Base-by-base conservation (phyloP, 1,284 basidiomycete species). In the Leccinum solheimii region DNA sequence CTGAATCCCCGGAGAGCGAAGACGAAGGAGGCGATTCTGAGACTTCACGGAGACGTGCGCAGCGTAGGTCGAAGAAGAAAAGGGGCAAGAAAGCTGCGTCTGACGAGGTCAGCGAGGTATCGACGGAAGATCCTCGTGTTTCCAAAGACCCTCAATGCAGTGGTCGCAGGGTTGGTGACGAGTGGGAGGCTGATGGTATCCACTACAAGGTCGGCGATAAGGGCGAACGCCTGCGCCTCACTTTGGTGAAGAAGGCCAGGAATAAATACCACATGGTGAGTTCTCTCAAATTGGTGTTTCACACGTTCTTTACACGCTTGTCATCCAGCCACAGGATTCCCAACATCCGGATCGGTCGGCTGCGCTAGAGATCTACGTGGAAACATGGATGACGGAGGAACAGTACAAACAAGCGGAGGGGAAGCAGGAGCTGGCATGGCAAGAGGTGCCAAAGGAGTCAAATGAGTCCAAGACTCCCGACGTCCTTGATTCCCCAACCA, bases 321-420 rank as follows among this genome's bases (percentile, higher is more conserved):
- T 23, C 38, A 43, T 59, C 32, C 64, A 92, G 91, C 90, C 90
- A 3, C 76, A 81, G 60, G 90, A 92, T 69, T 92, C 90, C 16
- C 79, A 85, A 59, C 91, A 92, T 71, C 87, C 88, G 3, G 90
- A 92, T 72, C 83, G 84, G 54, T 77, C 82, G 62, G 83, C 81
- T 14, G 83, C 85, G 62, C 75, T 90, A 19, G 84, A 89, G 62
- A 84, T 92, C 34, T 86, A 83, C 65, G 81, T 92, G 14, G 90
- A 92, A 71, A 81, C 79, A 27, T 92, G 91, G 91, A 79, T 90
- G 55, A 85, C 86, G 7, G 91, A 92, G 56, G 87, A 86, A 59
- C 85, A 91, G 65, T 88, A 88, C 71, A 78, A 80, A 61, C 78
- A 80, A 40, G 86, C 87, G 2, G 90, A 89, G 65, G 79, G 81